A percentile compares a stretch with the other conserved stretches of the same genome.
These are phyloP conservation scores for Alternaria metachromatica DNA, from an alignment of 2,329 filamentous ascomycete genomes.

Conservation along the genomic window DNA sequence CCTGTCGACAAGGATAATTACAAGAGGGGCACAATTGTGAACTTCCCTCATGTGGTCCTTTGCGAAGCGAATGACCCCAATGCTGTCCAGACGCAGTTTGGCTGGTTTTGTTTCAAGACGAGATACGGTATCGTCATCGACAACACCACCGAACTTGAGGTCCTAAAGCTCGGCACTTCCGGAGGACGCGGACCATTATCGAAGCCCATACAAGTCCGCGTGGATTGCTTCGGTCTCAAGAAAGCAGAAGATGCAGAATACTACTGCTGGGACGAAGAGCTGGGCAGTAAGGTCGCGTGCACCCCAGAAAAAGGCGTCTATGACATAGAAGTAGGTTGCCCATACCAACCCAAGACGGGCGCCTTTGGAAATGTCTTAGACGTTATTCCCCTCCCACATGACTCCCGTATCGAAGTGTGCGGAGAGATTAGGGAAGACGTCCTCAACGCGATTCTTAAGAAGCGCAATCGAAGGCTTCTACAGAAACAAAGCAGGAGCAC, in stretches of 20 bases:
- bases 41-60: not conserved
- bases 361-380: not conserved
- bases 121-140: not conserved
- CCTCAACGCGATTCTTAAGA: not conserved
- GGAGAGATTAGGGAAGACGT: not conserved
- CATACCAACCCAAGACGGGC: not conserved
- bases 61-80: not conserved
- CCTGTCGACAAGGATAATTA: not conserved
- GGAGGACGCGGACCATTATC: not conserved
- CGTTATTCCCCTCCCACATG: not conserved
- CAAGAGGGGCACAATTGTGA: not conserved
- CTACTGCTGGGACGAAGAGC: not conserved
- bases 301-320: not conserved
- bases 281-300: too few relatives aligned
- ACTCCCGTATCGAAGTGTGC: not conserved
- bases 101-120: not conserved
- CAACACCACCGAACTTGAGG: not conserved
- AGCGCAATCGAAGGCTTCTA: not conserved
- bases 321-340: not conserved
- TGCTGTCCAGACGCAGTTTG: not conserved
- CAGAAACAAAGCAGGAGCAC: not conserved
- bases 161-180: not conserved
- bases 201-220: not conserved
- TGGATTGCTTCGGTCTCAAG: not conserved
- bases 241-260: not conserved